A percentile compares a stretch with the other conserved stretches of the same genome.
These are phyloP conservation scores for Spongospora subterranea DNA, from an alignment of 208 protist genomes.

Conservation along the genomic window DNA sequence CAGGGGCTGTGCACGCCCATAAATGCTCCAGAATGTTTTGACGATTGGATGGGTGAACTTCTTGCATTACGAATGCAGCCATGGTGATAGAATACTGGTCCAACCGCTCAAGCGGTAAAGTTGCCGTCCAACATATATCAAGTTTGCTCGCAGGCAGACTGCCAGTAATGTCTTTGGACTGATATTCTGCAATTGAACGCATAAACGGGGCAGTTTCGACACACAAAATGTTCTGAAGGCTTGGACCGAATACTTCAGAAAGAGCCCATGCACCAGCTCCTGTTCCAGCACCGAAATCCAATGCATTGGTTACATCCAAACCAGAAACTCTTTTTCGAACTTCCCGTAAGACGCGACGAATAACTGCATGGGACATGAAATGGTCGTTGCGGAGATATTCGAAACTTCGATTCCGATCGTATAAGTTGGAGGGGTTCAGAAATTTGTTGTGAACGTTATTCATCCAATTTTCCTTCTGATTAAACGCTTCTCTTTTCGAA, in stretches of 20 bases:
- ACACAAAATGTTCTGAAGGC: background rate
- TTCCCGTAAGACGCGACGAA: slow-evolving; percentile 3
- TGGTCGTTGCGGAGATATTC: slow-evolving; percentile 29
- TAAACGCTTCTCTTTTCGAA: background rate
- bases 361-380: slow-evolving; percentile 32
- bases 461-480: background rate
- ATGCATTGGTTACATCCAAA: background rate
- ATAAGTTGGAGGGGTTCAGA: background rate
- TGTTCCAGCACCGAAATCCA: slow-evolving; percentile 38
- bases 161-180: background rate
- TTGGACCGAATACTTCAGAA: background rate
- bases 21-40: background rate
- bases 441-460: background rate
- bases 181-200: background rate
- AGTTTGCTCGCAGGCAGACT: background rate
- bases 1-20: background rate
- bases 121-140: background rate
- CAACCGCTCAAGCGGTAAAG: background rate
- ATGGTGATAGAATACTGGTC: background rate
- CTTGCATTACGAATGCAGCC: background rate
- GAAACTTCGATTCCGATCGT: background rate
- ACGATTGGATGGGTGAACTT: slow-evolving; percentile 14
- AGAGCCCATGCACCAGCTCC: background rate
- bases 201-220: slow-evolving; percentile 29
- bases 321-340: background rate